phyloP scores from a whole-genome alignment of 331 rosid genomes.

The Spiraea crenata region DNA sequence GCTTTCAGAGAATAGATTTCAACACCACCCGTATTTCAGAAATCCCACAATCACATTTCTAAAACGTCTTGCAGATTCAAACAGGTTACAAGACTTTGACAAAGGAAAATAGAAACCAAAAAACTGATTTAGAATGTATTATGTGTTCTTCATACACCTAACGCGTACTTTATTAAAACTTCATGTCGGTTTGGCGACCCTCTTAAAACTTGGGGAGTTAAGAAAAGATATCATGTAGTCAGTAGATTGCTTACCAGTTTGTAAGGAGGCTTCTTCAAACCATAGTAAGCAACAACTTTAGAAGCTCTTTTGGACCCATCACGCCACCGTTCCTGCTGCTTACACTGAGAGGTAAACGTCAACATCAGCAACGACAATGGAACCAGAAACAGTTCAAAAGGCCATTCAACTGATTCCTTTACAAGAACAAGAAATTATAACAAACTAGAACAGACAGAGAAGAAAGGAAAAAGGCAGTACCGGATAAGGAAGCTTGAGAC shows the following conservation, averaged over 20 bases:
- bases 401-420: too few species aligned
- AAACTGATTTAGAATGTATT: neutral
- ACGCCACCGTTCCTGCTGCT: slow-evolving; percentile 42
- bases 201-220: too few species aligned
- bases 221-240: too few species aligned
- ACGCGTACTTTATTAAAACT: neutral
- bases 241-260: slow-evolving; percentile 42
- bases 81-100: neutral
- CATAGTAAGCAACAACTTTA: slow-evolving; percentile 59
- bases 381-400: slow-evolving; percentile 6
- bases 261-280: slow-evolving; percentile 86
- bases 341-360: slow-evolving; percentile 20
- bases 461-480: slow-evolving; percentile 29
- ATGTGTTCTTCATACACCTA: neutral
- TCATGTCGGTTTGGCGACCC: neutral
- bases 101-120: neutral
- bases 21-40: neutral
- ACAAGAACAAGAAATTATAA: neutral
- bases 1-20: neutral
- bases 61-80: neutral
- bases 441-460: neutral
- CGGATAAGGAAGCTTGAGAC: slow-evolving; percentile 43
- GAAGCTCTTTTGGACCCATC: slow-evolving; percentile 38
- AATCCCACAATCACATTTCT: neutral
- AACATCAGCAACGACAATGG: neutral